These are phyloP conservation scores for Ophiostoma pallidulum DNA, from an alignment of 2,329 filamentous ascomycete species.

Conservation along the genomic window DNA sequence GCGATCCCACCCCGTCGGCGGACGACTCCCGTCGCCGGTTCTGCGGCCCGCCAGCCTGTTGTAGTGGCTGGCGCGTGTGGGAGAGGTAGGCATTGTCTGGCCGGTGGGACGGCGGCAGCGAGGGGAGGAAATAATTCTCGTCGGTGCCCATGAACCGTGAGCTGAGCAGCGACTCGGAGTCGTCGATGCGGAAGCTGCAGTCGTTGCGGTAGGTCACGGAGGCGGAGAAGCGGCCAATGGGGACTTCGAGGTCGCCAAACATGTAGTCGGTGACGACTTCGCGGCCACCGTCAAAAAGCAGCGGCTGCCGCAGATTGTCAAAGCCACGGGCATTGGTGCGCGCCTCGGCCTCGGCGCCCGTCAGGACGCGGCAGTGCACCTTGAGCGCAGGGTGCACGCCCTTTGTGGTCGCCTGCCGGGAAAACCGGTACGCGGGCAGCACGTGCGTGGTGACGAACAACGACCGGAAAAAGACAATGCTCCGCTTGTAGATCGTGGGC, in stretches of 20 bases:
- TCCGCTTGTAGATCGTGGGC: constrained; percentile 93
- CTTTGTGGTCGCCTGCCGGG: constrained; percentile 62
- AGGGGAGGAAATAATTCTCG: constrained; percentile 77
- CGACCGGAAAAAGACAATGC: constrained; percentile 86
- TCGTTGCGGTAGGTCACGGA: constrained; percentile 78
- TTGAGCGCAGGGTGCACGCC: constrained; percentile 57
- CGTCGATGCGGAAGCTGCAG: constrained; percentile 84
- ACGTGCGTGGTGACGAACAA: constrained; percentile 75
- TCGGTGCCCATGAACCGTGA: constrained; percentile 90
- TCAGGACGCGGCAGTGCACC: constrained; percentile 70
- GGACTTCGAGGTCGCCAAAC: constrained; percentile 78
- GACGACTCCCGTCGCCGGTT: constrained; percentile 25
- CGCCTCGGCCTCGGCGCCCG: constrained; percentile 38
- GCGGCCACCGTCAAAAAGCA: constrained; percentile 48
- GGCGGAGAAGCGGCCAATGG: constrained; percentile 73
- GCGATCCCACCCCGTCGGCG: constrained; percentile 56
- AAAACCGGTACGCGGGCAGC: constrained; percentile 78
- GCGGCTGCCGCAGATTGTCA: constrained; percentile 62
- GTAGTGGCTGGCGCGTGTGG: not conserved
- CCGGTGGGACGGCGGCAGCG: constrained; percentile 46
- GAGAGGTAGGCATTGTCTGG: constrained; percentile 20
- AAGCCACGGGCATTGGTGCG: constrained; percentile 38
- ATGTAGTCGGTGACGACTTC: constrained; percentile 65
- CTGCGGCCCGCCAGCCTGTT: constrained; percentile 4
- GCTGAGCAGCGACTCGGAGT: constrained; percentile 81